A percentile compares a stretch with the other conserved stretches of the same genome.
These are phyloP conservation scores for Fusarium sacchari DNA, from an alignment of 2,329 filamentous ascomycete species.

Conservation along the genomic window DNA sequence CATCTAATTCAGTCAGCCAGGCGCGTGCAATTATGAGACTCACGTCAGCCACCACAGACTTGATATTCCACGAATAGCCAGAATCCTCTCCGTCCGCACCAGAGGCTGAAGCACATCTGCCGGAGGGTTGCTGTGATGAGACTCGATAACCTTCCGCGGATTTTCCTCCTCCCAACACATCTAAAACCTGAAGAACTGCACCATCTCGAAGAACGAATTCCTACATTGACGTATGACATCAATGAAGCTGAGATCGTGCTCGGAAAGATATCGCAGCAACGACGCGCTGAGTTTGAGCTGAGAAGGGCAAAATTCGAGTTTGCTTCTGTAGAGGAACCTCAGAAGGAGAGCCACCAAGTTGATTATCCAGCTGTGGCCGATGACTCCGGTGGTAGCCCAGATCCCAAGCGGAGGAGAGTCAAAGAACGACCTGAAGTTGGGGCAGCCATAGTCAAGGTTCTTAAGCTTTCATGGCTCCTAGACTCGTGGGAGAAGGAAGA, in stretches of 20 bases:
- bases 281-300: constrained; percentile 81
- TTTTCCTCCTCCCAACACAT: constrained; percentile 79
- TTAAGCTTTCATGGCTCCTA: constrained; percentile 68
- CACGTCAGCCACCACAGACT: neutral
- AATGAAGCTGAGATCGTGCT: constrained; percentile 78
- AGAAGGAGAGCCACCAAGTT: neutral
- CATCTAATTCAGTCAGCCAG: neutral
- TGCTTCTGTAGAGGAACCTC: constrained; percentile 49
- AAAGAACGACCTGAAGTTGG: neutral
- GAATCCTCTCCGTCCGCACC: neutral
- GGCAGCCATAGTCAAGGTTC: constrained; percentile 58
- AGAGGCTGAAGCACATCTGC: neutral
- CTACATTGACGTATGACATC: constrained; percentile 75
- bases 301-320: constrained; percentile 71
- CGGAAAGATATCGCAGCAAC: constrained; percentile 75
- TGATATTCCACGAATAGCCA: neutral
- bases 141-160: constrained; percentile 61
- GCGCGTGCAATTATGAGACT: neutral
- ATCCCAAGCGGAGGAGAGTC: constrained; percentile 35
- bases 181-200: constrained; percentile 71
- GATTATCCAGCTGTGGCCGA: neutral
- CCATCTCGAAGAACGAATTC: constrained; percentile 71
- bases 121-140: constrained; percentile 32
- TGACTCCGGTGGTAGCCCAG: constrained; percentile 4
- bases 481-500: constrained; percentile 59